A percentile compares a stretch with the other conserved stretches of the same genome.
These are phyloP conservation scores for Globisporangium alternatum DNA, from an alignment of 352 stramenopile genomes.

Conservation along the genomic window DNA sequence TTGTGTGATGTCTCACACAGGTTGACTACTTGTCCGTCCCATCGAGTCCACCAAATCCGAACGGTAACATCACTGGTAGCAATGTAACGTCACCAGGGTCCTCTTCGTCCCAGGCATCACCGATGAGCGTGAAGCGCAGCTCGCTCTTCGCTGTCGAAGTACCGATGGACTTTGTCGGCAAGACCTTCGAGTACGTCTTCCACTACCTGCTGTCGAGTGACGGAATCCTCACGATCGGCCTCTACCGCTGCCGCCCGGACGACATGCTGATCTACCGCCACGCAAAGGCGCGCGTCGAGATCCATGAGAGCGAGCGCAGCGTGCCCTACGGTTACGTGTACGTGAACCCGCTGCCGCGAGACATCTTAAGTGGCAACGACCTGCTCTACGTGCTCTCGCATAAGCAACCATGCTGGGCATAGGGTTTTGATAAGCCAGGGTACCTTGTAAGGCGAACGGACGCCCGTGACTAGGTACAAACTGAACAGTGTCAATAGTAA, in stretches of 20 bases:
- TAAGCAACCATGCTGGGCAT: slow-evolving; percentile 73
- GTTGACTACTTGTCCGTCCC: slow-evolving; percentile 33
- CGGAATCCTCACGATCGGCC: slow-evolving; percentile 68
- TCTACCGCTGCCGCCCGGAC: slow-evolving; percentile 76
- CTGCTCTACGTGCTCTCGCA: slow-evolving; percentile 81
- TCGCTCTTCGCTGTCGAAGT: slow-evolving; percentile 81
- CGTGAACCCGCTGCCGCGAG: slow-evolving; percentile 73
- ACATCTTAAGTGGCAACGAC: slow-evolving; percentile 77
- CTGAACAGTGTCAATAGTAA: background rate
- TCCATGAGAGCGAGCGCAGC: slow-evolving; percentile 59
- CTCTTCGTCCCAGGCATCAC: slow-evolving; percentile 31
- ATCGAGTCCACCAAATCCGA: slow-evolving; percentile 18
- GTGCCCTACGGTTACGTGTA: slow-evolving; percentile 84
- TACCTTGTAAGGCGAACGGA: too few species aligned
- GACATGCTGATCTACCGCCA: slow-evolving; percentile 22
- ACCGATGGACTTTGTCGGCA: slow-evolving; percentile 78
- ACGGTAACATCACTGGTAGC: background rate
- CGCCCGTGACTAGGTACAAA: background rate
- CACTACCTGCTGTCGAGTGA: slow-evolving; percentile 80
- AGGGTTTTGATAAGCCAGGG: background rate
- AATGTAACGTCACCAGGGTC: slow-evolving; percentile 26
- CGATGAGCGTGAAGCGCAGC: slow-evolving; percentile 46
- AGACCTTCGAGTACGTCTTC: slow-evolving; percentile 80
- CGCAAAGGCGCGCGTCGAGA: slow-evolving; percentile 40
- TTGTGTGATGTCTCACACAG: slow-evolving; percentile 13